Evolutionary conservation across 2,329 filamentous ascomycete species (phyloP).

Genomic region (Aspergillus sp.): DNA sequence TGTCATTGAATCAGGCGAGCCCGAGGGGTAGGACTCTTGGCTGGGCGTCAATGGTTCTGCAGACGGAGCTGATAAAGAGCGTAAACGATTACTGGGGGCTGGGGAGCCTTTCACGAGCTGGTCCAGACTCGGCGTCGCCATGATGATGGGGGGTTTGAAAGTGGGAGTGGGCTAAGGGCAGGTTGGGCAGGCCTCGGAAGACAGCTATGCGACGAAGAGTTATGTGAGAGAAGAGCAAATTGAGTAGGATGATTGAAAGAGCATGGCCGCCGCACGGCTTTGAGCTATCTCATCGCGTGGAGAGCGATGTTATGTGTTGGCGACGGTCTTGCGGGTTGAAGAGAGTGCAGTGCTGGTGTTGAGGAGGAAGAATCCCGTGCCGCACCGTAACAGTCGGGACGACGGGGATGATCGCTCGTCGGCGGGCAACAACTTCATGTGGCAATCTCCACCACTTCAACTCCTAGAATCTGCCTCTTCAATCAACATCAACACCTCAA

Average conservation of each 20-base stretch:
- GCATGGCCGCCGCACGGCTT: conserved; percentile 30
- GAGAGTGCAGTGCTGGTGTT: neutral
- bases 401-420: conserved; percentile 9
- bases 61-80: conserved; percentile 29
- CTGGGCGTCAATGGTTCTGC: conserved; percentile 25
- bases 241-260: conserved; percentile 5
- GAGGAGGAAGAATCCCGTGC: neutral
- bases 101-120: conserved; percentile 91
- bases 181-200: neutral
- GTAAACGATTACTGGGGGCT: conserved; percentile 53
- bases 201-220: neutral
- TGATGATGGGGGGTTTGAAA: conserved; percentile 28
- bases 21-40: conserved; percentile 15
- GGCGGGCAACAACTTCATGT: conserved; percentile 3
- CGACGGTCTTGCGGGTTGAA: neutral
- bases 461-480: neutral
- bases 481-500: neutral
- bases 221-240: neutral
- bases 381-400: neutral
- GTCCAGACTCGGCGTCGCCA: conserved; percentile 69
- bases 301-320: neutral
- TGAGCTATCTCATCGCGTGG: conserved; percentile 24
- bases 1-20: conserved; percentile 40
- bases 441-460: neutral
- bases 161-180: conserved; percentile 5